phyloP scores from a whole-genome alignment of 2,329 filamentous ascomycete species.

The Sclerotinia glacialis region DNA sequence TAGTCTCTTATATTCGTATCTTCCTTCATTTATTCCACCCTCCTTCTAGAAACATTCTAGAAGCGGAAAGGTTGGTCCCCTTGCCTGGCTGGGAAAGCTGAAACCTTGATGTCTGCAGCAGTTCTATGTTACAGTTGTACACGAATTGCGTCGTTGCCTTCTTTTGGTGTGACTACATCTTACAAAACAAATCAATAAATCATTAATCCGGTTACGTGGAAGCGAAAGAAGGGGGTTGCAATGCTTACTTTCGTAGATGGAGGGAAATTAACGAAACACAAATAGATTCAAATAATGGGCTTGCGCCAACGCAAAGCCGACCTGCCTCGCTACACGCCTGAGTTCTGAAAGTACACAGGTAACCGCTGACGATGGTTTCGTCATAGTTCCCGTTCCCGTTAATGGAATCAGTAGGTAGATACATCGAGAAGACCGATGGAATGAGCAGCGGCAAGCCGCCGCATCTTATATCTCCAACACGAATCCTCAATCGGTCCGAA shows the following conservation, averaged over 20 bases:
- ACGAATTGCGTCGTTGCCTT: conserved; percentile 4
- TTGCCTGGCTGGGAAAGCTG: conserved; percentile 12
- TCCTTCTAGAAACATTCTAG: conserved; percentile 22
- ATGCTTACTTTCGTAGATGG: conserved; percentile 6
- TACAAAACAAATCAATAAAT: not conserved
- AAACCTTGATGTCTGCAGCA: conserved; percentile 14
- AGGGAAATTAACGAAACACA: not conserved
- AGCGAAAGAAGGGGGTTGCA: conserved; percentile 13
- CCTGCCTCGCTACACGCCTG: conserved; percentile 7
- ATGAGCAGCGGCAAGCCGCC: not conserved
- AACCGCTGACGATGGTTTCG: no score
- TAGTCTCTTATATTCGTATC: conserved; percentile 3
- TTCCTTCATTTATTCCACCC: conserved; percentile 1
- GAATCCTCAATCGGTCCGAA: conserved; percentile 14
- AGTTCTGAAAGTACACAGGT: not conserved
- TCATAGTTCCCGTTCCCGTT: not conserved
- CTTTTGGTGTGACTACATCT: not conserved
- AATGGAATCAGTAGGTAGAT: not conserved
- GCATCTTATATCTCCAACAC: not conserved
- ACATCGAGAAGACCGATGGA: not conserved
- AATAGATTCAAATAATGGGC: conserved; percentile 1
- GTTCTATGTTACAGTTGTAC: conserved; percentile 3
- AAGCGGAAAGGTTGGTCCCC: conserved; percentile 14
- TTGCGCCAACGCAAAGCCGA: not conserved
- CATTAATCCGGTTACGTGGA: not conserved